These are phyloP conservation scores for Bassia scoparia DNA, from an alignment of 148 eudicot genomes.

Conservation along the genomic window DNA sequence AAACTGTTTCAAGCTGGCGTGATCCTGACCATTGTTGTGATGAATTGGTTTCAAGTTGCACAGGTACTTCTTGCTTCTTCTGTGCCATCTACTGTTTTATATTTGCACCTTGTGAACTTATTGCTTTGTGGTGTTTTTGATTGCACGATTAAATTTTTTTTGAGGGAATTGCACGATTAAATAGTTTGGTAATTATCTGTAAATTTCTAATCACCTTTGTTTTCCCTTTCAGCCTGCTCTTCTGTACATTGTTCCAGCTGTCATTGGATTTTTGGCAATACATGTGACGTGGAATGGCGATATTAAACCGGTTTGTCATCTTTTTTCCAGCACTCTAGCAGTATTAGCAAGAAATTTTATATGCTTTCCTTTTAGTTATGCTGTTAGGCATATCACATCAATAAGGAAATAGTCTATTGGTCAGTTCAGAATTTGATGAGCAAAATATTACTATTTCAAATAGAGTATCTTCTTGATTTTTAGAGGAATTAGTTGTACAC, in stretches of 20 bases:
- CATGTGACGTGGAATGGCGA: slow-evolving; percentile 93
- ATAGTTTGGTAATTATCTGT: not conserved
- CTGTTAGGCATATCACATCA: not conserved
- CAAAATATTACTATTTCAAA: too few species aligned
- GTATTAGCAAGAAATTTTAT: not conserved
- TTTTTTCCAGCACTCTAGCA: not conserved
- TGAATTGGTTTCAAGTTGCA: slow-evolving; percentile 99
- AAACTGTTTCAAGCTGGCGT: slow-evolving; percentile 41
- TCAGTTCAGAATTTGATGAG: not conserved
- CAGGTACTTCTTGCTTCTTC: slow-evolving; percentile 47
- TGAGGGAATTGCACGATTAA: not conserved
- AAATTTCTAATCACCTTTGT: not conserved
- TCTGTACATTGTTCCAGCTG: slow-evolving; percentile 88
- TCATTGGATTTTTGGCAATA: slow-evolving; percentile 78
- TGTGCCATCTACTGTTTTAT: not conserved
- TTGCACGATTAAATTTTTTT: not conserved
- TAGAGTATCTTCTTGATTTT: too few species aligned
- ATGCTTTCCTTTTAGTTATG: not conserved
- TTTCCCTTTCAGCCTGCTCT: slow-evolving; percentile 80
- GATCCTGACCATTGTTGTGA: slow-evolving; percentile 76
- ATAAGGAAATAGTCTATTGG: not conserved
- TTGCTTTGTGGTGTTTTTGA: not conserved
- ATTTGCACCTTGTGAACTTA: not conserved
- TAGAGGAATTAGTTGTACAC: not conserved
- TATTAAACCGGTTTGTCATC: slow-evolving; percentile 65